Evolutionary conservation across 352 stramenopile genomes (phyloP).

Genomic region (Phytopythium boreale): DNA sequence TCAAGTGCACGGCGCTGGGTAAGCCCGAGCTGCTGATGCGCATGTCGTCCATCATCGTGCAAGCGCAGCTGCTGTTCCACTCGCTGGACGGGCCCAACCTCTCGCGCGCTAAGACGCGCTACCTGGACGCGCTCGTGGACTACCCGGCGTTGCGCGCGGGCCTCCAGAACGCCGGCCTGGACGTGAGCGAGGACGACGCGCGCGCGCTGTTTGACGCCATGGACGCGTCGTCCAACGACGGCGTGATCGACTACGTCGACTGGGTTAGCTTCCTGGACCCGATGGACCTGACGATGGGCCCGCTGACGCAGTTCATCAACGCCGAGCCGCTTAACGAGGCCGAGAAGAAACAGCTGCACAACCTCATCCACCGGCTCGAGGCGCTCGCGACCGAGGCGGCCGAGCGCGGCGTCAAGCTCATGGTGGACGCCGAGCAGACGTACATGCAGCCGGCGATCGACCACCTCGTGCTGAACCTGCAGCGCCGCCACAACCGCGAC

Average conservation of each 20-base stretch:
- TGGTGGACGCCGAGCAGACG: conserved; percentile 98
- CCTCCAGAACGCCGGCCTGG: conserved; percentile 60
- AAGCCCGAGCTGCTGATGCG: conserved; percentile 95
- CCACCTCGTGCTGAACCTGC: conserved; percentile 84
- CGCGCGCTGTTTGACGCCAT: conserved; percentile 63
- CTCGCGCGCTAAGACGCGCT: conserved; percentile 79
- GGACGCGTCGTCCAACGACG: conserved; percentile 61
- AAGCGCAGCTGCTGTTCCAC: conserved; percentile 90
- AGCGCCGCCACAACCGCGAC: conserved; percentile 90
- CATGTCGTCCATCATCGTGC: conserved; percentile 92
- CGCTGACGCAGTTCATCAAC: conserved; percentile 85
- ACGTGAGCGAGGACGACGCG: conserved; percentile 63
- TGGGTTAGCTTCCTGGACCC: conserved; percentile 93
- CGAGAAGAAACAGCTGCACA: conserved; percentile 90
- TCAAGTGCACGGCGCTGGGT: conserved; percentile 97
- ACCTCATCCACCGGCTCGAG: conserved; percentile 87
- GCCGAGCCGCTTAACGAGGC: conserved; percentile 72
- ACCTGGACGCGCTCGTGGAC: conserved; percentile 77
- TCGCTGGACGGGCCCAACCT: conserved; percentile 87
- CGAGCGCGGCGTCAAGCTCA: conserved; percentile 86
- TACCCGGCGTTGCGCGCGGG: conserved; percentile 72
- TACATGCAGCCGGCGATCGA: conserved; percentile 99
- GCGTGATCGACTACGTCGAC: conserved; percentile 93
- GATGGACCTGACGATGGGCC: conserved; percentile 87
- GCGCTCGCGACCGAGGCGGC: conserved; percentile 67